These are phyloP conservation scores for Coprinopsis sp. DNA, from an alignment of 768 basidiomycete species.

Conservation along the genomic window DNA sequence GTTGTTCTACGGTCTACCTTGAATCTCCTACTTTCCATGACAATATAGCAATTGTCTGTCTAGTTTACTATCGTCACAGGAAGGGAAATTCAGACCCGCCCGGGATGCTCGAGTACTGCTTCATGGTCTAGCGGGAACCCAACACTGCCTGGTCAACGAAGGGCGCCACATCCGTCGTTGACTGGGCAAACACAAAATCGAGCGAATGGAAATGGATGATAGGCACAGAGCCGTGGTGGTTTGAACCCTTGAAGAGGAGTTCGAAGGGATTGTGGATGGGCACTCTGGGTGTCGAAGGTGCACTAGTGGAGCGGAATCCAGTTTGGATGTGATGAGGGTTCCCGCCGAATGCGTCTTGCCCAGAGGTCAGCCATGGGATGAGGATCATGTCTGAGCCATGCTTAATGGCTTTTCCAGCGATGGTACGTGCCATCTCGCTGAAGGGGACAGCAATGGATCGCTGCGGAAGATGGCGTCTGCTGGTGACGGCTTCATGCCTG, in stretches of 20 bases:
- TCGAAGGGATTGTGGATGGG: slow-evolving; percentile 66
- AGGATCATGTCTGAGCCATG: slow-evolving; percentile 70
- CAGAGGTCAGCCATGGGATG: slow-evolving; percentile 71
- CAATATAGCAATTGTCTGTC: too few species aligned
- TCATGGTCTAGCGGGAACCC: slow-evolving; percentile 18
- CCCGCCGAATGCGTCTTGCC: slow-evolving; percentile 16
- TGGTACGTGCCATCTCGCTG: slow-evolving; percentile 69
- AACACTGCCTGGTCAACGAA: slow-evolving; percentile 66
- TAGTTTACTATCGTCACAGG: too few species aligned
- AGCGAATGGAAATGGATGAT: slow-evolving; percentile 78
- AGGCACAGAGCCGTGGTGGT: slow-evolving; percentile 36
- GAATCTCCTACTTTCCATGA: too few species aligned
- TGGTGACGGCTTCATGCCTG: slow-evolving; percentile 77
- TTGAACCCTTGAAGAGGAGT: slow-evolving; percentile 42
- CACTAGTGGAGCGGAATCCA: slow-evolving; percentile 11
- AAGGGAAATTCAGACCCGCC: too few species aligned
- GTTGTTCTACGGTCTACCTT: too few species aligned
- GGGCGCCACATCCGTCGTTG: slow-evolving; percentile 72
- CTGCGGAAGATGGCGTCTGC: slow-evolving; percentile 66
- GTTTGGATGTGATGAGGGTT: background rate
- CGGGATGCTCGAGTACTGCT: slow-evolving; percentile 73
- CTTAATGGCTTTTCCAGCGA: slow-evolving; percentile 61
- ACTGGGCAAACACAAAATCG: slow-evolving; percentile 69
- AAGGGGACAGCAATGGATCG: slow-evolving; percentile 69
- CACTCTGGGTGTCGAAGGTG: slow-evolving; percentile 2